Conservation (phyloP, 2,329 filamentous ascomycete genomes). For the Phialophora chinensis region DNA sequence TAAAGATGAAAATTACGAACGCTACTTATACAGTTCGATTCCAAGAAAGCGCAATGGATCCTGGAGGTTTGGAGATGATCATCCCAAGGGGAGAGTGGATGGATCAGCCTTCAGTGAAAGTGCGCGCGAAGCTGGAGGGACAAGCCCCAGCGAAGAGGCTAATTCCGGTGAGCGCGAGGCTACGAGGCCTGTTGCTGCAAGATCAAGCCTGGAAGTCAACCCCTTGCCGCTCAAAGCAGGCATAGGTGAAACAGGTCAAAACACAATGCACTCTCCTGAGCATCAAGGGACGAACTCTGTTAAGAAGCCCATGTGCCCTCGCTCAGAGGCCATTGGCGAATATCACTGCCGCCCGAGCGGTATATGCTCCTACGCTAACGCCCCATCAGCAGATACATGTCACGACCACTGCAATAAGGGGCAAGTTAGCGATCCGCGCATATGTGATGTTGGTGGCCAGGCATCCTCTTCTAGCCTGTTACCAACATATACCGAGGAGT, state of each 20-base stretch:
- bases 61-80: background rate
- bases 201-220: background rate
- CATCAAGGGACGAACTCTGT: conserved; percentile 18
- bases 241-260: background rate
- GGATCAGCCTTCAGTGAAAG: background rate
- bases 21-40: background rate
- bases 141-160: background rate
- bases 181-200: background rate
- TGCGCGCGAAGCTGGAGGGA: background rate
- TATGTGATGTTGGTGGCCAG: background rate
- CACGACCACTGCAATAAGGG: background rate
- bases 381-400: conserved; percentile 10
- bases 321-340: conserved; percentile 11
- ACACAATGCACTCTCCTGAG: background rate
- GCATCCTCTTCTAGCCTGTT: background rate
- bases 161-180: background rate
- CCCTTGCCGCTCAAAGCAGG: background rate
- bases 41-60: background rate
- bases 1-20: background rate
- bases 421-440: background rate
- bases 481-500: background rate
- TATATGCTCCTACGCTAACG: conserved; percentile 24
- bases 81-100: background rate
- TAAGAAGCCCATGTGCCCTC: conserved; percentile 24
- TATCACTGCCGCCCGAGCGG: conserved; percentile 6